Evolutionary conservation across 1,139 yeast species (phyloP).

Genomic region (Hyphopichia khmerensis): DNA sequence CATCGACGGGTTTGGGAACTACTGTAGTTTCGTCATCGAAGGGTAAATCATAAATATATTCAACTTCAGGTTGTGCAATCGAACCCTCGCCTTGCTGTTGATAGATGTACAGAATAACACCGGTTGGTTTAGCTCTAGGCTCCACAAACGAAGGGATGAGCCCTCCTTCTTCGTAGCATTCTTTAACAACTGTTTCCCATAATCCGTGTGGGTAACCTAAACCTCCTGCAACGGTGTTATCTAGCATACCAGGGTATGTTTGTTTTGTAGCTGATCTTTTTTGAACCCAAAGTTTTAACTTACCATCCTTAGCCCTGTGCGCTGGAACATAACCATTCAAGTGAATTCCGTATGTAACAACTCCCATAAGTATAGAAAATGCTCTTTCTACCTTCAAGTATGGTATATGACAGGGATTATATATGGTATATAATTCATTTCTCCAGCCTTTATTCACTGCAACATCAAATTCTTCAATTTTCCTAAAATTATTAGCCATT

Average conservation of each 20-base stretch:
- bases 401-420: constrained; percentile 51
- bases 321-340: constrained; percentile 70
- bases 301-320: constrained; percentile 31
- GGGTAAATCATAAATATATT: constrained; percentile 70
- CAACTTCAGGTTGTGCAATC: constrained; percentile 84
- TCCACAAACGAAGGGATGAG: constrained; percentile 52
- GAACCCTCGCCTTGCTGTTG: constrained; percentile 41
- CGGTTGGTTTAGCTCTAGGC: constrained; percentile 48
- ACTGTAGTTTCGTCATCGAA: constrained; percentile 48
- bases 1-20: constrained; percentile 74
- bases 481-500: constrained; percentile 47
- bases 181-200: constrained; percentile 78
- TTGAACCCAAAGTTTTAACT: constrained; percentile 79
- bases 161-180: constrained; percentile 90
- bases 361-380: constrained; percentile 76
- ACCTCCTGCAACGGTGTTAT: constrained; percentile 95
- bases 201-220: constrained; percentile 78
- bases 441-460: constrained; percentile 75
- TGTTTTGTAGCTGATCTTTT: constrained; percentile 72
- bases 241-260: constrained; percentile 88
- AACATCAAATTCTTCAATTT: constrained; percentile 34
- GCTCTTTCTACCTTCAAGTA: constrained; percentile 79
- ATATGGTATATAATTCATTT: constrained; percentile 74
- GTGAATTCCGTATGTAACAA: constrained; percentile 88
- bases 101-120: constrained; percentile 70